Percentiles rank a stretch among this genome's conserved stretches.
Evolutionary conservation across 495 filamentous ascomycete species (phyloP).

Genomic region (Tuber magnatum): DNA sequence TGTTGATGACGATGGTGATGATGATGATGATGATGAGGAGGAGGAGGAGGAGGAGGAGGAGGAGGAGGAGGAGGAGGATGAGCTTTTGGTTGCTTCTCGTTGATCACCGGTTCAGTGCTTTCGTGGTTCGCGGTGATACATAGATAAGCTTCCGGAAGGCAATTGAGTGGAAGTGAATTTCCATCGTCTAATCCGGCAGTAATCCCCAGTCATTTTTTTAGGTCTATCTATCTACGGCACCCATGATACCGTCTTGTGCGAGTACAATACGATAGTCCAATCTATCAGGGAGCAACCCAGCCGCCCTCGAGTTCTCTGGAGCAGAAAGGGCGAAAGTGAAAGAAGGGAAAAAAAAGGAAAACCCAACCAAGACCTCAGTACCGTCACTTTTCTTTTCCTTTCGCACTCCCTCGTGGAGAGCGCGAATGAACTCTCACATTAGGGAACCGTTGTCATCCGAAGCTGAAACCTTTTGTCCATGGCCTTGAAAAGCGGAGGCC

Average conservation of each 20-base stretch:
- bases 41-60: too few species aligned
- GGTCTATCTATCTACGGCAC: neutral
- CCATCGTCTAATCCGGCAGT: neutral
- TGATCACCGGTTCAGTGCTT: neutral
- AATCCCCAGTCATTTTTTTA: neutral
- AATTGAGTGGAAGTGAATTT: neutral
- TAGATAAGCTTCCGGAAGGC: neutral
- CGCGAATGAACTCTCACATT: neutral
- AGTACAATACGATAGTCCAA: neutral
- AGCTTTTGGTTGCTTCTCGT: neutral
- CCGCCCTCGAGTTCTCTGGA: neutral
- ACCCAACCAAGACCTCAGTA: neutral
- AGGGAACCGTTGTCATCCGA: neutral
- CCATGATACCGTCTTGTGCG: neutral
- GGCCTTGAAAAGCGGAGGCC: neutral
- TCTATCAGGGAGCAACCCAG: neutral
- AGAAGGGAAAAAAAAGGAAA: neutral
- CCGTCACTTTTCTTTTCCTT: neutral
- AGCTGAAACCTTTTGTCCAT: neutral
- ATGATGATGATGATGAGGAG: neutral
- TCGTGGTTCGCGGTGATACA: neutral
- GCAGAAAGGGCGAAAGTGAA: neutral
- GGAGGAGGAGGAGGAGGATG: neutral
- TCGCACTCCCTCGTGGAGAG: neutral
- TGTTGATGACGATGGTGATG: neutral